Evolutionary conservation across 345 rosid species (phyloP), one percentile per base, ranked within the genome.

Genomic region (Pelargonium nanum): DNA sequence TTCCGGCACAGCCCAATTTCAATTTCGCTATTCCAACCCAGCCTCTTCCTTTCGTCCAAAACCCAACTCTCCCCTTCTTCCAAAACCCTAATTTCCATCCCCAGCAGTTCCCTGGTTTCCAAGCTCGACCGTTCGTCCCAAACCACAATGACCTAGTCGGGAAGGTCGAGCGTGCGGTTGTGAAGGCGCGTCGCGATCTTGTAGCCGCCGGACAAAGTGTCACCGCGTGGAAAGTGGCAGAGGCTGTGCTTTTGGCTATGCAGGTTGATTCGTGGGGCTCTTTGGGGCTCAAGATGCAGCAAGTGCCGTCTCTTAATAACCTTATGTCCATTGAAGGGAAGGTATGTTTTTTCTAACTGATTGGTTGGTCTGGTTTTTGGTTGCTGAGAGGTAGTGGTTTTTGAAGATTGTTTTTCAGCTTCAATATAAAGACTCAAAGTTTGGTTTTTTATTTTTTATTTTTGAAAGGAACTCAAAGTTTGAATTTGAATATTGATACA

Each of bases 261-360:
- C 72, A 69, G 70, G 84, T 70, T 45, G 85, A 85, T 59, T 82
- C 96, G 28, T 87, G 97, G 97, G 80, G 72, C 55, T 76, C 88
- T 0, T 69, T 93, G 57, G 91, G 93, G 1, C 75, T 87, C 30
- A 72, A 72, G 59, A 80, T 89, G 93, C 87, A 83, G 75, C 85
- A 80, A 28, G 78, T 89, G 64, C 88, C 87, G 5, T 70, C 96
- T 5, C 78, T 92, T 26, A 74, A 77, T 24, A 72, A 74, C 58
- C 86, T 89, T 59, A 85, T 87, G 73, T 48, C 65, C 28, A 56
- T 70, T 28, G 98, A 92, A 78, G 80, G 87, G 58, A 87, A 83
- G 91, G 98, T 85, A 74, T 55, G 0, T 12, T n/a, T n/a, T n/a
- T n/a, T n/a, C n/a, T n/a, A n/a, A n/a, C n/a, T n/a, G n/a, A n/a